Percentiles rank a stretch among this genome's conserved stretches.
These are phyloP conservation scores for Penicillium sp. DNA, from an alignment of 2,329 filamentous ascomycete genomes.

Conservation along the genomic window DNA sequence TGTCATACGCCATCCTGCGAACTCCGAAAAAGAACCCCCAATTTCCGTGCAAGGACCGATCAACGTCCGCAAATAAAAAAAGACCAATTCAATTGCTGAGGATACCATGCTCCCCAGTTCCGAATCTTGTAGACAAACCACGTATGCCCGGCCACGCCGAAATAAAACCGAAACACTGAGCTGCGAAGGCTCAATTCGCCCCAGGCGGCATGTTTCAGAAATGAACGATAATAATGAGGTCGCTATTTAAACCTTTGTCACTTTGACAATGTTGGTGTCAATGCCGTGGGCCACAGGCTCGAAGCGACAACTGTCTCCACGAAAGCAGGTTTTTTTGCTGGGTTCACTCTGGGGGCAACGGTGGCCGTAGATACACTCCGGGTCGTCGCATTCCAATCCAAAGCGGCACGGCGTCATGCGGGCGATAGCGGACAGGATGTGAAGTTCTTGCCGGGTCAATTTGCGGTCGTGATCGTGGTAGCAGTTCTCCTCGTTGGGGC, in stretches of 20 bases:
- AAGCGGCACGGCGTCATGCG: conserved; percentile 63
- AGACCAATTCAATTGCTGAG: neutral
- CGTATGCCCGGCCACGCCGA: neutral
- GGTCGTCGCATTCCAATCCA: conserved; percentile 57
- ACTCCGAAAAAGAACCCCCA: neutral
- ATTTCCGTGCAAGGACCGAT: neutral
- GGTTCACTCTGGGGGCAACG: conserved; percentile 56
- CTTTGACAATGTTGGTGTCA: conserved; percentile 57
- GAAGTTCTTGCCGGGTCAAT: conserved; percentile 53
- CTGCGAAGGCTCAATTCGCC: neutral
- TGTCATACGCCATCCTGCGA: neutral
- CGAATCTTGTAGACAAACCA: neutral
- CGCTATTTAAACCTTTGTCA: conserved; percentile 41
- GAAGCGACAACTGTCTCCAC: conserved; percentile 59
- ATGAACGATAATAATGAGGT: neutral
- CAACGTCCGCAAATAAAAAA: neutral
- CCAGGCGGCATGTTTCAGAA: neutral
- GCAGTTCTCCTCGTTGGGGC: conserved; percentile 54
- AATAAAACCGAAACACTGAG: neutral
- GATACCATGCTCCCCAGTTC: neutral
- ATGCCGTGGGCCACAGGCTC: conserved; percentile 57
- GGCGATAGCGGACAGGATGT: conserved; percentile 57
- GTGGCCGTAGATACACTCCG: conserved; percentile 64
- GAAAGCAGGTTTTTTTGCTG: conserved; percentile 56
- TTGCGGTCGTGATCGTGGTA: conserved; percentile 55